Percentiles rank a stretch among this genome's conserved stretches.
Evolutionary conservation across 805 yeast species (phyloP).

Genomic region (Pichia kluyveri): DNA sequence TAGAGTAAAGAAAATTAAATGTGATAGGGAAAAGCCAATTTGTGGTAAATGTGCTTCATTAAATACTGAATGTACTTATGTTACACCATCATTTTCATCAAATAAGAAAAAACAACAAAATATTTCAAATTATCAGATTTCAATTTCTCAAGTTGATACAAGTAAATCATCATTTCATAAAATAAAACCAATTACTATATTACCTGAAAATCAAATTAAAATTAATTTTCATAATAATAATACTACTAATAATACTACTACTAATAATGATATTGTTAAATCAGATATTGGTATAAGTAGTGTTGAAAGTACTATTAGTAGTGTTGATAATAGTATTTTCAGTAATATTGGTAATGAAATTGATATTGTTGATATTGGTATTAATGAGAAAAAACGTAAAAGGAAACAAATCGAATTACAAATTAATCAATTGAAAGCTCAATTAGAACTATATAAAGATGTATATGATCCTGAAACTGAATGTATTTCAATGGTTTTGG

Average conservation of each 20-base stretch:
- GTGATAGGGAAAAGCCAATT: constrained; percentile 17
- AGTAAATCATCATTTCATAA: background rate
- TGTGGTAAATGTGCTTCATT: constrained; percentile 14
- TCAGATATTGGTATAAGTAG: no score
- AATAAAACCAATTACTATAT: background rate
- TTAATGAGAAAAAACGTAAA: background rate
- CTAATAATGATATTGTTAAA: background rate
- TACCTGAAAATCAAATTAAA: background rate
- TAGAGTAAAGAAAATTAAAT: constrained; percentile 17
- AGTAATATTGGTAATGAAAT: no score
- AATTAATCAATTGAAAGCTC: background rate
- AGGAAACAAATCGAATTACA: background rate
- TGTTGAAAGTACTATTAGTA: no score
- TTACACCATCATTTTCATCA: constrained; percentile 12
- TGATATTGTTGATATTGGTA: no score
- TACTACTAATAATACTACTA: background rate
- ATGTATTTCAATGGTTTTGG: constrained; percentile 9
- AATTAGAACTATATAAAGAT: background rate
- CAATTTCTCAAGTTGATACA: background rate
- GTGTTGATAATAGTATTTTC: no score
- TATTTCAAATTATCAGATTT: background rate
- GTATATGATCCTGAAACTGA: background rate
- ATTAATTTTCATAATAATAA: background rate
- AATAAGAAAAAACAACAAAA: background rate
- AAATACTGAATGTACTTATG: constrained; percentile 10